Evolutionary conservation across 2,329 filamentous ascomycete species (phyloP), one percentile per base, ranked within the genome.

Genomic region (Monosporascus sp.): DNA sequence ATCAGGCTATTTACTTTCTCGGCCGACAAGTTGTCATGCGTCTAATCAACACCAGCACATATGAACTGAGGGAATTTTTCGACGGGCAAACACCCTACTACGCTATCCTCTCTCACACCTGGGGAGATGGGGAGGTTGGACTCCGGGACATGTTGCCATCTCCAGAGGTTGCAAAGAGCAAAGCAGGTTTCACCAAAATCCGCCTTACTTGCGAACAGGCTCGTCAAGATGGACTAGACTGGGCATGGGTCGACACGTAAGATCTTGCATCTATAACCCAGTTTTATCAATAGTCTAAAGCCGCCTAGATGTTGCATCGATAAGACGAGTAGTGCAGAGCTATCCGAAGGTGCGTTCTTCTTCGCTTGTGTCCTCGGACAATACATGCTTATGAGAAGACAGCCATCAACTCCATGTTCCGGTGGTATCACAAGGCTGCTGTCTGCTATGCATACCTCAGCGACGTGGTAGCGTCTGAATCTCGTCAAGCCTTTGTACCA

Each of bases 241-340:
- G 50, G 22, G 31, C 47, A 15, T 53, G 51, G 51, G 41, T 53
- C 11, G 47, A 53, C 34, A 50, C 48, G 9, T 37, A 38, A 31
- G 27, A 31, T 31, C 27, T 31, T 31, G 27, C 11, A 14, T 31
- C 27, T 31, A 31, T 31, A 31, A 11, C 27, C 27, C 27, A 14
- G 27, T 31, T 14, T 31, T 31, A 31, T 31, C 27, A 31, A 31
- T 31, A 9, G 9, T 14, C 27, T 31, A 31, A 31, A 31, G 27
- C 27, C 9, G 7, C 3, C 27, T 31, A 31, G 27, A 31, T 31
- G 27, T n/a, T 53, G 51, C 41, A 47, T 53, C 39, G 48, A 53
- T 41, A 53, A 31, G 27, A 31, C 27, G 27, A 31, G 11, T 31
- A 31, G 27, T 31, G 27, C 11, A 31, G 27, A 31, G 27, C 48